Evolutionary conservation across 345 rosid species (phyloP).

Genomic region (Brassica carinata): DNA sequence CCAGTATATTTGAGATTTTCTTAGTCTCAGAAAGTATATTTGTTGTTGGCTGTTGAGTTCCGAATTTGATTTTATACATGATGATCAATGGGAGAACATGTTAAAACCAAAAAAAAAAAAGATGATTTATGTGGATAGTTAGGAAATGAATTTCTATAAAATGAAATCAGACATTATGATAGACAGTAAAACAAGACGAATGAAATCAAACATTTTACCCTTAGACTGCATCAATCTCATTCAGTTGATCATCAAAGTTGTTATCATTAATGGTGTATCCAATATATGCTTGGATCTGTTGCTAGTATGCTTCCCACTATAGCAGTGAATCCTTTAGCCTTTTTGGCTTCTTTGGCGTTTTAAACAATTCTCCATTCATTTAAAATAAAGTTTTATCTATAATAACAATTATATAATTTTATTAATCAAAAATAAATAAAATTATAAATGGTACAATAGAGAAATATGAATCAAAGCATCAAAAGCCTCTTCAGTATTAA

Average conservation of each 20-base stretch:
- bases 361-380: neutral
- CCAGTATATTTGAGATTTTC: neutral
- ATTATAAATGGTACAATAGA: neutral
- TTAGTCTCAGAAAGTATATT: neutral
- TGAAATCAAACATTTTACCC: neutral
- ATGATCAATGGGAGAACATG: neutral
- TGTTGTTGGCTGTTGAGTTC: neutral
- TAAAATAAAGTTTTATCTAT: neutral
- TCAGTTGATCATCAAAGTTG: neutral
- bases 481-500: neutral
- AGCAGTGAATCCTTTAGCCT: neutral
- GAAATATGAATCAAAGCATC: neutral
- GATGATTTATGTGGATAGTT: neutral
- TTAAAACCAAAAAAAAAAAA: neutral
- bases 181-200: too few relatives aligned
- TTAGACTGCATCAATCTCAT: neutral
- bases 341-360: neutral
- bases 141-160: neutral
- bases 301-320: neutral
- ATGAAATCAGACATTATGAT: too few relatives aligned
- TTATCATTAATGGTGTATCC: neutral
- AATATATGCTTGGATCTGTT: neutral
- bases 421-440: neutral
- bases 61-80: neutral
- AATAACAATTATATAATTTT: neutral